These are phyloP conservation scores for Cercospora brassicicola DNA, from an alignment of 2,329 filamentous ascomycete genomes.

Conservation along the genomic window DNA sequence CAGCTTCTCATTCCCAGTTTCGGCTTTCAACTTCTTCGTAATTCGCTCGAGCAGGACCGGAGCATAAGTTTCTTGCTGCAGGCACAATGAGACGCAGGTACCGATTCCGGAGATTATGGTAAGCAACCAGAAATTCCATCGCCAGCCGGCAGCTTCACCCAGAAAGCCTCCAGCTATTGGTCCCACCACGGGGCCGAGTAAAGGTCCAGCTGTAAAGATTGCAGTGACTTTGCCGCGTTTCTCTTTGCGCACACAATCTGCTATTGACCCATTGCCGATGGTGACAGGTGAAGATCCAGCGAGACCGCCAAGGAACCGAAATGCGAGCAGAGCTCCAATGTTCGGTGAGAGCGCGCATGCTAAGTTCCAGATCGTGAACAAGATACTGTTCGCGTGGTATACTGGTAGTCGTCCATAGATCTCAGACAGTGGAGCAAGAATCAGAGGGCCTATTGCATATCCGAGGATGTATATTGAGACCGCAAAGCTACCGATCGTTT, in stretches of 20 bases:
- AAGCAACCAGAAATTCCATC: constrained; percentile 63
- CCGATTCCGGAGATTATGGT: constrained; percentile 55
- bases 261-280: constrained; percentile 13
- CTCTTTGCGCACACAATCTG: constrained; percentile 17
- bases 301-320: constrained; percentile 16
- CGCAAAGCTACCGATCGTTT: constrained; percentile 58
- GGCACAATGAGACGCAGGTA: constrained; percentile 40
- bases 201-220: constrained; percentile 22
- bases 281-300: constrained; percentile 11
- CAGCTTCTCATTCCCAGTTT: constrained; percentile 48
- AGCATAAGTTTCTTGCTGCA: constrained; percentile 50
- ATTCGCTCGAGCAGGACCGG: constrained; percentile 50
- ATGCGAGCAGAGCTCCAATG: constrained; percentile 32
- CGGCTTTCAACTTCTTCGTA: constrained; percentile 47
- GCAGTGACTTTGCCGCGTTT: constrained; percentile 19
- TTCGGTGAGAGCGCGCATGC: constrained; percentile 33
- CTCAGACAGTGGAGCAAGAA: constrained; percentile 44
- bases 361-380: constrained; percentile 36
- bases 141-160: constrained; percentile 55
- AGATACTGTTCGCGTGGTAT: constrained; percentile 33
- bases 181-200: constrained; percentile 43
- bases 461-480: constrained; percentile 64
- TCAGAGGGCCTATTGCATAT: constrained; percentile 46
- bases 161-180: constrained; percentile 55
- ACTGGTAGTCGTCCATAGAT: constrained; percentile 35